Base-by-base conservation (phyloP, 306 rosid genomes). In the Cucumis hystrix region DNA sequence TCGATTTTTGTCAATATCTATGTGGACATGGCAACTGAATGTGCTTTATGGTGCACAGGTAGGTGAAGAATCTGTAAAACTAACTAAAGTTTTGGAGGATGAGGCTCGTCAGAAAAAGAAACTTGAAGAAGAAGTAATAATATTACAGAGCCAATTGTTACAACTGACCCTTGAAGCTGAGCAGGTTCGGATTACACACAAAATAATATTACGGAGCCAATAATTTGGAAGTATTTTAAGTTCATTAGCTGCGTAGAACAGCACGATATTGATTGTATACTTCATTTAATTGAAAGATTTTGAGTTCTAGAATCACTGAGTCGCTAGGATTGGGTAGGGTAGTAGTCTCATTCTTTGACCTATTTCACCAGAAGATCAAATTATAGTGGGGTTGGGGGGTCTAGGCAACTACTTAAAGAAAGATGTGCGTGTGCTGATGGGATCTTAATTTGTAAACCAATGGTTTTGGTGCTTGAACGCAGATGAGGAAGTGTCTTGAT, bases 101-200 rank as follows among this genome's bases (percentile, higher is more conserved):
- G 98, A 92, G 85, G 83, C 88, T 81, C 85, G 60, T 79, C 88
- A 89, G 82, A 92, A 89, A 80, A 91, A 76, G 83, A 91, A 88
- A 80, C 93, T 88, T 77, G 99, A 90, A 87, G 97, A 96, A 85
- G 99, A 96, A 83, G 80, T 91, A 72, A 83, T 96, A 81, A 83
- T 92, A 72, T 79, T 96, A 77, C 87, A 88, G 78, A 96, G 97
- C 82, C 97, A 92, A 83, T 77, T 96, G 84, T 79, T 88, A 87
- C 98, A 96, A 84, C 75, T 85, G 78, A 91, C 86, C 77, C 84
- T 86, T 84, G 99, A 92, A 89, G 91, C 93, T 85, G 97, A 91
- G 57, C 96, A 92, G 97, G 99, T 96, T 82, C 45, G 82, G 74
- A 43, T 74, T 59, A 66, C 37, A 54, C 45, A 28, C 41, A 78